Percentiles rank a stretch among this genome's conserved stretches.
These are phyloP conservation scores for Plasmodium inui DNA, from an alignment of 169 alveolate genomes.

Conservation along the genomic window DNA sequence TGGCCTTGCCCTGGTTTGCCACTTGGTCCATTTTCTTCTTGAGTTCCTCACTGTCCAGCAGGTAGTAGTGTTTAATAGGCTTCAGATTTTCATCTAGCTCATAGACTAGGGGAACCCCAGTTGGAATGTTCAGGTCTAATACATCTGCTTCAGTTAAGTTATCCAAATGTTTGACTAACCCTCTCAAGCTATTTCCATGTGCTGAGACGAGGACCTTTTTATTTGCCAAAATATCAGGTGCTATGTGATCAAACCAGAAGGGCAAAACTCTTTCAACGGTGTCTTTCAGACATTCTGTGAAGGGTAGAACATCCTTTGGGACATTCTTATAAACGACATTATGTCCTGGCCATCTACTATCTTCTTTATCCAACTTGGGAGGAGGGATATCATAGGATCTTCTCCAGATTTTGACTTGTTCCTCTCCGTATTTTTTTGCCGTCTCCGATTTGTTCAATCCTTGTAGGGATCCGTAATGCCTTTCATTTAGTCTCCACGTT, in stretches of 20 bases:
- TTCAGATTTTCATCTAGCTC: conserved; percentile 94
- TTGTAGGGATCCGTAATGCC: conserved; percentile 98
- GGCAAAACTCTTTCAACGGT: conserved; percentile 96
- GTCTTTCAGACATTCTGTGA: conserved; percentile 95
- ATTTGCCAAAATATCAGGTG: conserved; percentile 93
- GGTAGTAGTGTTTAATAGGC: conserved; percentile 92
- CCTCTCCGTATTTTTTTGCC: conserved; percentile 96
- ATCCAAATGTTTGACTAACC: conserved; percentile 95
- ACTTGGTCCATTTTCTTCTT: conserved; percentile 94
- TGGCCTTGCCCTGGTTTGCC: conserved; percentile 95
- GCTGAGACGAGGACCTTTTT: conserved; percentile 95
- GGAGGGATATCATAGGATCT: conserved; percentile 98
- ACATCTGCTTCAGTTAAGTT: conserved; percentile 94
- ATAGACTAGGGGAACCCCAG: conserved; percentile 97
- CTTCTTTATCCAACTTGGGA: conserved; percentile 93
- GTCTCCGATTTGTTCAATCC: conserved; percentile 98
- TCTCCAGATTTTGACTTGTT: conserved; percentile 96
- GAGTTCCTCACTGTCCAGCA: conserved; percentile 90
- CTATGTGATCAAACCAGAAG: conserved; percentile 94
- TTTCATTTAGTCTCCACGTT: conserved; percentile 96
- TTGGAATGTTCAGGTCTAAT: conserved; percentile 96
- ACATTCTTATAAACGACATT: conserved; percentile 89
- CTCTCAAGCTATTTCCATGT: conserved; percentile 99
- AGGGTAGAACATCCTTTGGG: conserved; percentile 94
- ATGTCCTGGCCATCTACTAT: conserved; percentile 93